Evolutionary conservation across 371 early-diverging fungal genomes (phyloP), one percentile per base, ranked within the genome.

Genomic region (Lichtheimia ramosa): DNA sequence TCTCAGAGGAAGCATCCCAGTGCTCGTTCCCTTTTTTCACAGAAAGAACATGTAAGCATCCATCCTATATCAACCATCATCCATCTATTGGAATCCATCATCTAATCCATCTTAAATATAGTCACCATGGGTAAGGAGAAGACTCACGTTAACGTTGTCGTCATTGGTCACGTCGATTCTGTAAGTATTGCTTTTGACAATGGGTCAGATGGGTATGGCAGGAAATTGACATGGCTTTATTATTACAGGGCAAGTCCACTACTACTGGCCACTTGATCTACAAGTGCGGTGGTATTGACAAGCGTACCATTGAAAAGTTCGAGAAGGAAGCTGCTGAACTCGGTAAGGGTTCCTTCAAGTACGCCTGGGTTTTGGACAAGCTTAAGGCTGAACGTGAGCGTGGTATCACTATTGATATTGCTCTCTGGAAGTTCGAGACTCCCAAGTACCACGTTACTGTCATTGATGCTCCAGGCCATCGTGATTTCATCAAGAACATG

Each of bases 91-190:
- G n/a, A 5, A 61, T 58, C 43, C 57, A 57, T 53, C 49, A 60
- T 53, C 60, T 43, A 48, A 43, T 15, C 46, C 46, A 46, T 46
- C 16, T 46, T 10, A 6, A 3, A 8, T 46, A 16, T 34, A 34
- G 34, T 8, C 8, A 10, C 21, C 64, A 94, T 95, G 95, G 95
- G 95, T 75, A 94, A 96, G 82, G 95, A 94, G 76, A 95, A 96
- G 89, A 77, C 74, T 78, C 94, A 94, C 89, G 87, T 95, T 81
- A 94, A 92, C 89, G 91, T 98, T 85, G 96, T 98, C 83, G 97
- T 99, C 84, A 97, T 98, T 78, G 99, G 99, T 68, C 99, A 99
- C 93, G 99, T 99, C 89, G 99, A 96, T 87, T 95, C 96, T 73
- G 95, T 95, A 82, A 96, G 95, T 88, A 91, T 43, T 14, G 6